Conservation (phyloP, 495 filamentous ascomycete genomes). For the Daldinia concentrica region DNA sequence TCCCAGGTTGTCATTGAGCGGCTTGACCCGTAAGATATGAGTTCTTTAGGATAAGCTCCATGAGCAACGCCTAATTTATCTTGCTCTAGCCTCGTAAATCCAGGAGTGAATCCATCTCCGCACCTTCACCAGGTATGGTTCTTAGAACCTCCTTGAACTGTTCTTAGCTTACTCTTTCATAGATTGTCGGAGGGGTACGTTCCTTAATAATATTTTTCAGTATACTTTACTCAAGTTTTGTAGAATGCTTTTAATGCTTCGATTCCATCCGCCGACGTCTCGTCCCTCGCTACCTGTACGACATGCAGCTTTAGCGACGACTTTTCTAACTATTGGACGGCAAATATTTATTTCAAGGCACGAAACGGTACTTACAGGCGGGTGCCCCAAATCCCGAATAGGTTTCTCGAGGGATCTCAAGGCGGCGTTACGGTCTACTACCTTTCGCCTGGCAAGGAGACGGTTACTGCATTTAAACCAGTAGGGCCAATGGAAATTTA, state of each 20-base stretch:
- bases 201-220: background rate
- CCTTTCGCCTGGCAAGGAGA: constrained; percentile 50
- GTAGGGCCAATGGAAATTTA: constrained; percentile 32
- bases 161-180: constrained; percentile 5
- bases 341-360: constrained; percentile 54
- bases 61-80: constrained; percentile 9
- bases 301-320: constrained; percentile 52
- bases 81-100: constrained; percentile 34
- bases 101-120: constrained; percentile 41
- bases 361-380: constrained; percentile 55
- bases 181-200: constrained; percentile 41
- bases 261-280: constrained; percentile 49
- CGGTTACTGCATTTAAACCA: constrained; percentile 58
- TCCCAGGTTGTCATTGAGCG: constrained; percentile 43
- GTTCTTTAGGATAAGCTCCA: background rate
- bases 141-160: background rate
- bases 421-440: constrained; percentile 60
- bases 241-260: constrained; percentile 51
- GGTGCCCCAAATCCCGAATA: constrained; percentile 54
- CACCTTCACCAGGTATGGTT: constrained; percentile 35
- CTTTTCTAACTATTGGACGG: constrained; percentile 59
- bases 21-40: constrained; percentile 37
- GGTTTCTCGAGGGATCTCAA: constrained; percentile 45
- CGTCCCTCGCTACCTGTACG: constrained; percentile 46
- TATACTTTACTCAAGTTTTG: background rate